Evolutionary conservation across 2,329 filamentous ascomycete species (phyloP), one percentile per base, ranked within the genome.

Genomic region (Fusarium sp.): DNA sequence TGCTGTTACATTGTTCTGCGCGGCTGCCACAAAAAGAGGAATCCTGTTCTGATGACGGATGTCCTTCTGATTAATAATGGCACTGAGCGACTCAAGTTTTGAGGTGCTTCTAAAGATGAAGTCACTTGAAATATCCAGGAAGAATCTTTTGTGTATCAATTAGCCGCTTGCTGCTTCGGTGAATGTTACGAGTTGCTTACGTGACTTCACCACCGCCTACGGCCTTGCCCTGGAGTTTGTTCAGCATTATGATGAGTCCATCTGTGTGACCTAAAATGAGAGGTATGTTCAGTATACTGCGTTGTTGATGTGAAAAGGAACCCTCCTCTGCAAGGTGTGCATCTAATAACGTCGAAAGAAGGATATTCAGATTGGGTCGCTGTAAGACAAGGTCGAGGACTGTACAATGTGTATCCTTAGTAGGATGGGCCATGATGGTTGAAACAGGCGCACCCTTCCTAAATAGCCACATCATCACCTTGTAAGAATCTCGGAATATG

Each of bases 191-290:
- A 8, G 9, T 11, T 20, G 15, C 47, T 41, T 12, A 41, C 47
- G 22, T 35, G 9, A 20, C 24, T 35, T 33, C 10, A 15, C n/a
- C 28, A 6, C 1, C 2, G 0, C 47, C 10, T 4, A 33, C 7
- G 13, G n/a, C 7, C 5, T n/a, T 60, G 9, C 28, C 26, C 7
- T 33, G 6, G 11, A 60, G 36, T 6, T 51, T 24, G n/a, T 14
- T 20, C 36, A 60, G 6, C 1, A 41, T 10, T 7, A 54, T 26
- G 3, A 7, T 1, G n/a, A 54, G 45, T 22, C 57, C 35, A 1
- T 41, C 5, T 6, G 35, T 38, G 35, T 41, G 24, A 7, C 33
- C 20, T 14, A 4, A n/a, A 12, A 2, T 3, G 3, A 18, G 13
- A 6, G 45, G 26, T 15, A 22, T 18, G 6, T 5, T 15, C 0